phyloP scores from a whole-genome alignment of 169 alveolate species.

The Ophryocystis elektroscirrha region DNA sequence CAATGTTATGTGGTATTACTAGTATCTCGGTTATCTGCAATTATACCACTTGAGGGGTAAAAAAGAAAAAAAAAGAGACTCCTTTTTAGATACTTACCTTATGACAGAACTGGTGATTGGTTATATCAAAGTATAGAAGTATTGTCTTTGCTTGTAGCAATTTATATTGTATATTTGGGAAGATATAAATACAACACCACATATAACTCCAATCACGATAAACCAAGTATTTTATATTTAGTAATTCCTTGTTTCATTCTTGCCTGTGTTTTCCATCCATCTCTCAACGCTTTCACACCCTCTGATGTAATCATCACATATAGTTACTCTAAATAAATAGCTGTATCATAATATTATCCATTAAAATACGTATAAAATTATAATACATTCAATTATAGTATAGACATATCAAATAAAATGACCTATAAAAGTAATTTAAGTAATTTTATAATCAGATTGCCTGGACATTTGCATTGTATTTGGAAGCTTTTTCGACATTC shows the following conservation, averaged over 20 bases:
- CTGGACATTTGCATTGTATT: constrained; percentile 72
- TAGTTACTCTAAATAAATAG: too few species aligned
- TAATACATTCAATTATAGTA: neutral
- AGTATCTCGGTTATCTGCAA: constrained; percentile 51
- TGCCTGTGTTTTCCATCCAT: constrained; percentile 61
- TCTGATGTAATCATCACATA: constrained; percentile 39
- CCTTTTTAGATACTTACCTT: constrained; percentile 47
- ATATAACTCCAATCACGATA: constrained; percentile 45
- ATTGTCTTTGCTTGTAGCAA: constrained; percentile 41
- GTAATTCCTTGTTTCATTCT: constrained; percentile 47
- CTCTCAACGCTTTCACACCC: constrained; percentile 57
- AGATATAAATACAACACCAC: constrained; percentile 41
- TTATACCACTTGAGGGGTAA: constrained; percentile 66
- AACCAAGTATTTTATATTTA: constrained; percentile 39
- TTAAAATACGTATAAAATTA: neutral
- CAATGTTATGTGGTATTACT: constrained; percentile 51
- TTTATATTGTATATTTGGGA: constrained; percentile 49
- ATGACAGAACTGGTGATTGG: constrained; percentile 77
- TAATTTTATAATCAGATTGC: constrained; percentile 25
- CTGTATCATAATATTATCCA: neutral
- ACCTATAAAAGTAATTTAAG: neutral
- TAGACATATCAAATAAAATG: too few species aligned
- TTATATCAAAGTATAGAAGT: constrained; percentile 64
- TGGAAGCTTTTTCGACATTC: constrained; percentile 62
- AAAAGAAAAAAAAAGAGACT: constrained; percentile 2